phyloP scores from a whole-genome alignment of 805 yeast genomes.

The Candida chauliodis region DNA sequence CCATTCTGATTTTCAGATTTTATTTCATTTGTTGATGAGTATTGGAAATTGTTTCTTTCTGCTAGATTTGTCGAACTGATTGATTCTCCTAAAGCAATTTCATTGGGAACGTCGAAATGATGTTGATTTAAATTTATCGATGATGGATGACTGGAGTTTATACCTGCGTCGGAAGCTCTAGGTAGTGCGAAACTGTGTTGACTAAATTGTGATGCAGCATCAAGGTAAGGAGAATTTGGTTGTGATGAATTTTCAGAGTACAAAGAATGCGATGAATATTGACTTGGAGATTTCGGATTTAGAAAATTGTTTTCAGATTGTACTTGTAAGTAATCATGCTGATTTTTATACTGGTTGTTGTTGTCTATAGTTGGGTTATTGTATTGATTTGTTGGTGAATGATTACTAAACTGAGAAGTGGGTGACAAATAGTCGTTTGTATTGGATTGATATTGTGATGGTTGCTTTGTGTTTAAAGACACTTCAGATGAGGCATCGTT shows the following conservation, averaged over 20 bases:
- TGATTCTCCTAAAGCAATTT: conserved; percentile 38
- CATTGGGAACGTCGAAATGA: conserved; percentile 12
- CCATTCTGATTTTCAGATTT: conserved; percentile 1
- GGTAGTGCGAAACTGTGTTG: conserved; percentile 6
- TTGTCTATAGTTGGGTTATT: not conserved
- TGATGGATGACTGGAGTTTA: conserved; percentile 8
- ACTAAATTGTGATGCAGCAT: conserved; percentile 32
- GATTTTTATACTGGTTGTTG: conserved; percentile 5
- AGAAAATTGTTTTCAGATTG: conserved; percentile 10
- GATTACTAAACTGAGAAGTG: conserved; percentile 4
- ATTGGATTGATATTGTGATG: conserved; percentile 10
- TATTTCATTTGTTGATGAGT: conserved; percentile 8
- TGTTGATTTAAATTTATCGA: conserved; percentile 5
- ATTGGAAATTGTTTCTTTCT: conserved; percentile 8
- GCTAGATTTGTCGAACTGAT: conserved; percentile 33
- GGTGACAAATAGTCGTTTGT: conserved; percentile 14
- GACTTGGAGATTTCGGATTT: conserved; percentile 20
- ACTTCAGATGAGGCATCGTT: conserved; percentile 6
- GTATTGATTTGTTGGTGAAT: not conserved
- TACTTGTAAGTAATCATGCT: conserved; percentile 7
- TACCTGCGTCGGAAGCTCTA: conserved; percentile 9
- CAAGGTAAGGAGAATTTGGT: conserved; percentile 35
- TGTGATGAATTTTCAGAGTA: conserved; percentile 36
- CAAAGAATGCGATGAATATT: conserved; percentile 18
- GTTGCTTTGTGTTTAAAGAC: not conserved